Evolutionary conservation across 2,329 filamentous ascomycete genomes (phyloP).

Genomic region (Helotiales sp.): DNA sequence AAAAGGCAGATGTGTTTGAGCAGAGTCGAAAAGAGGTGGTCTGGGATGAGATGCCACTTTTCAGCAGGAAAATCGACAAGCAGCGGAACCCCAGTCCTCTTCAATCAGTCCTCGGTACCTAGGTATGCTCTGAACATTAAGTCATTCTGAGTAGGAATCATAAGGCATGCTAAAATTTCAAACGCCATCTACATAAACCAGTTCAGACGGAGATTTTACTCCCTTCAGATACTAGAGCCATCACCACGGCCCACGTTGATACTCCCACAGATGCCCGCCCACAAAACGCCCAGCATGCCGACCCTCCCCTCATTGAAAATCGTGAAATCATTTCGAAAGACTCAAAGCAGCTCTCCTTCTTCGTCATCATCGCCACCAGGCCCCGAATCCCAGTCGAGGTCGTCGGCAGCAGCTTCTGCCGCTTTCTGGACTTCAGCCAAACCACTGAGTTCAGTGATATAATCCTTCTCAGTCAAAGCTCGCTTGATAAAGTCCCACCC

Average conservation of each 20-base stretch:
- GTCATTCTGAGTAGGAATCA: too few relatives aligned
- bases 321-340: neutral
- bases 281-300: neutral
- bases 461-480: slow-evolving; percentile 73
- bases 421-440: slow-evolving; percentile 68
- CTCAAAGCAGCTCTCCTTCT: slow-evolving; percentile 33
- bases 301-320: neutral
- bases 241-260: neutral
- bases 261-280: neutral
- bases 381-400: slow-evolving; percentile 64
- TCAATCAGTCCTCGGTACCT: too few relatives aligned
- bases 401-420: slow-evolving; percentile 48
- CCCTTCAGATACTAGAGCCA: neutral
- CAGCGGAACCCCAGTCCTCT: too few relatives aligned
- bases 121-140: too few relatives aligned
- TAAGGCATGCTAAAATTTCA: neutral
- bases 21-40: too few relatives aligned
- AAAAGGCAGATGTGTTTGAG: too few relatives aligned
- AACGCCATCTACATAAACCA: slow-evolving; percentile 1
- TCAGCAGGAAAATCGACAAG: too few relatives aligned
- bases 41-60: too few relatives aligned
- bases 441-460: slow-evolving; percentile 74
- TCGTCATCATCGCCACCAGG: slow-evolving; percentile 55
- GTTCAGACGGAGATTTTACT: neutral
- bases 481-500: slow-evolving; percentile 78